These are phyloP conservation scores for Pachysandra terminalis DNA, from an alignment of 164 flowering plant genomes.

Conservation along the genomic window DNA sequence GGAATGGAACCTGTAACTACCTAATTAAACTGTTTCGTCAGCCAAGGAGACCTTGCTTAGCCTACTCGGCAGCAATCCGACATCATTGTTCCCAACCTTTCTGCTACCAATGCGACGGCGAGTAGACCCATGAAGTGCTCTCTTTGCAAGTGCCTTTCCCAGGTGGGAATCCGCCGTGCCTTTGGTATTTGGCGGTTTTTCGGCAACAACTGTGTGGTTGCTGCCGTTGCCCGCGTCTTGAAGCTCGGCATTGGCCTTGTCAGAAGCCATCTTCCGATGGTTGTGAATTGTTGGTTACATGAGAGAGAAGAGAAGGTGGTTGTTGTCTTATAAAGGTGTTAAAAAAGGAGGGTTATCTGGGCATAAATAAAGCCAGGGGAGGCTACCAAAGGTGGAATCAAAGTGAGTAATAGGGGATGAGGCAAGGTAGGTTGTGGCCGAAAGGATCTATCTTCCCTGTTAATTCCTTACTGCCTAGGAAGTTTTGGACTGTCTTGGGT, in stretches of 20 bases:
- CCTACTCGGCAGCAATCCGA: conserved; percentile 45
- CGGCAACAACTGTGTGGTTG: conserved; percentile 7
- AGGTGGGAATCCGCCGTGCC: conserved; percentile 9
- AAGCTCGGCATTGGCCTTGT: conserved; percentile 17
- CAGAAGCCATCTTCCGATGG: conserved; percentile 27
- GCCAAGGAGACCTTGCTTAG: conserved; percentile 53
- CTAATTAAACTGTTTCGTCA: conserved; percentile 22
- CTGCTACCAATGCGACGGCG: conserved; percentile 31
- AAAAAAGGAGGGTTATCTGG: neutral
- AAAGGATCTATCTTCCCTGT: conserved; percentile 20
- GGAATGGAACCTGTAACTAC: neutral
- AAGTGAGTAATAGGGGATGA: neutral
- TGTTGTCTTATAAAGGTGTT: conserved; percentile 7
- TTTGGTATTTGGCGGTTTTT: conserved; percentile 5
- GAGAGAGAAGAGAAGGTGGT: neutral
- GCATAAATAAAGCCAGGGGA: conserved; percentile 12
- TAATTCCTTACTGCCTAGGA: conserved; percentile 11
- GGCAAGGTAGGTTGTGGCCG: conserved; percentile 18
- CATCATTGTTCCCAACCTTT: conserved; percentile 26
- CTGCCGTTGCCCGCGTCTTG: conserved; percentile 9
- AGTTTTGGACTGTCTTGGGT: conserved; percentile 22
- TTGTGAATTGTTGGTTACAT: neutral
- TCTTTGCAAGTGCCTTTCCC: conserved; percentile 40
- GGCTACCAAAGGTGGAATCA: conserved; percentile 21
- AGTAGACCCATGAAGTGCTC: conserved; percentile 45